Base-by-base conservation (phyloP, 768 basidiomycete genomes). In the Serendipita indica region DNA sequence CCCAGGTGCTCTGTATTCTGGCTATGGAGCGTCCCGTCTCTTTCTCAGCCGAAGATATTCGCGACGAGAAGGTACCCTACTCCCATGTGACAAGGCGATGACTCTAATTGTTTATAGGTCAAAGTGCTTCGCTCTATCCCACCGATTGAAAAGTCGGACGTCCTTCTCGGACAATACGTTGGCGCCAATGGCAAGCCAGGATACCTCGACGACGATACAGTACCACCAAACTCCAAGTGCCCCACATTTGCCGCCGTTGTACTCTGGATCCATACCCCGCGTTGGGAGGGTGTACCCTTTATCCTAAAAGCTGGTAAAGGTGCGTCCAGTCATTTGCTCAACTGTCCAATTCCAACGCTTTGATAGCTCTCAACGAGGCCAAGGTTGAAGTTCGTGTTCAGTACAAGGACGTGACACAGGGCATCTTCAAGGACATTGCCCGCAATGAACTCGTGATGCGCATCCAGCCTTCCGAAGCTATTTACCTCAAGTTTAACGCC, bases 211-310 rank as follows among this genome's bases (percentile, higher is more conserved):
- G 94, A 99, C 69, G 81, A 86, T 28, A 97, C 90, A 1, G 94
- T 98, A 25, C 94, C 94, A 34, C 90, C 79, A 68, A 80, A 81
- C 67, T 97, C 93, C 22, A 79, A 81, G 39, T 96, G 92, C 73
- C 94, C 96, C 4, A 99, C 94, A 3, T 99, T 83, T 66, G 93
- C 94, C 49, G 90, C 90, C 4, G 82, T 83, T 54, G 86, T 86
- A 12, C 76, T 98, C 22, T 86, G 82, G 81, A 89, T 99, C 70
- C 78, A 96, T 73, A 96, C 91, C 69, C 91, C 89, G 1, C 77
- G 96, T 61, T 99, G 94, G 94, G 94, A 98, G 70, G 94, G 94
- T 60, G 94, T 99, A 3, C 96, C 94, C 0, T 99, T 98, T 74
- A 91, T 98, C 67, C 77, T 99, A 64, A 97, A 93, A 73, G 96